Evolutionary conservation across 495 filamentous ascomycete genomes (phyloP).

Genomic region (Aspergillus homomorphus): DNA sequence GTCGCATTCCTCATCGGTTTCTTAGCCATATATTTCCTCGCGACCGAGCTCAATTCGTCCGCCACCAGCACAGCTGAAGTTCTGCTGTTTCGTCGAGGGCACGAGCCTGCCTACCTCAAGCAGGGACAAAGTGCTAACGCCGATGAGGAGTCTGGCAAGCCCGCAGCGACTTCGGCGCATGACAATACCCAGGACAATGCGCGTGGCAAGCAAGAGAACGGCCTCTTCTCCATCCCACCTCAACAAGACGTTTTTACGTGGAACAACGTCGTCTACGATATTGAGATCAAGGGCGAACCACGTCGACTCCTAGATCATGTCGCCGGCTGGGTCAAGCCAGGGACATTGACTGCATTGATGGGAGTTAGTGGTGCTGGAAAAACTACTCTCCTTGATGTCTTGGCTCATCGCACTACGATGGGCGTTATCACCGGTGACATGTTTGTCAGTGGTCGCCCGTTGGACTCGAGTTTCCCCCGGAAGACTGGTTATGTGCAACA

Average conservation of each 20-base stretch:
- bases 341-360: slow-evolving; percentile 63
- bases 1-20: slow-evolving; percentile 53
- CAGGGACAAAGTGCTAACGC: slow-evolving; percentile 39
- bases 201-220: slow-evolving; percentile 34
- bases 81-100: slow-evolving; percentile 34
- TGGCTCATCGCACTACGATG: slow-evolving; percentile 51
- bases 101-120: slow-evolving; percentile 36
- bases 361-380: slow-evolving; percentile 63
- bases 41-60: slow-evolving; percentile 33
- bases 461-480: slow-evolving; percentile 79
- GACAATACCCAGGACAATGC: slow-evolving; percentile 4
- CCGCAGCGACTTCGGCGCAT: slow-evolving; percentile 3
- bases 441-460: slow-evolving; percentile 45
- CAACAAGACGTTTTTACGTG: slow-evolving; percentile 66
- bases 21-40: slow-evolving; percentile 43
- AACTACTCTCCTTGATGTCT: slow-evolving; percentile 59
- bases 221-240: slow-evolving; percentile 36
- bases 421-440: slow-evolving; percentile 52
- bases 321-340: slow-evolving; percentile 63
- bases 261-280: slow-evolving; percentile 68
- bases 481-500: slow-evolving; percentile 94
- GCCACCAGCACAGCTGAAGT: slow-evolving; percentile 31
- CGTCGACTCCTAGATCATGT: slow-evolving; percentile 60
- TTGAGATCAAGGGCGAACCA: slow-evolving; percentile 55
- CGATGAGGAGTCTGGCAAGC: slow-evolving; percentile 14